Percentiles rank a stretch among this genome's conserved stretches.
phyloP scores from a whole-genome alignment of 495 filamentous ascomycete species.

The Ramalina intermedia region DNA sequence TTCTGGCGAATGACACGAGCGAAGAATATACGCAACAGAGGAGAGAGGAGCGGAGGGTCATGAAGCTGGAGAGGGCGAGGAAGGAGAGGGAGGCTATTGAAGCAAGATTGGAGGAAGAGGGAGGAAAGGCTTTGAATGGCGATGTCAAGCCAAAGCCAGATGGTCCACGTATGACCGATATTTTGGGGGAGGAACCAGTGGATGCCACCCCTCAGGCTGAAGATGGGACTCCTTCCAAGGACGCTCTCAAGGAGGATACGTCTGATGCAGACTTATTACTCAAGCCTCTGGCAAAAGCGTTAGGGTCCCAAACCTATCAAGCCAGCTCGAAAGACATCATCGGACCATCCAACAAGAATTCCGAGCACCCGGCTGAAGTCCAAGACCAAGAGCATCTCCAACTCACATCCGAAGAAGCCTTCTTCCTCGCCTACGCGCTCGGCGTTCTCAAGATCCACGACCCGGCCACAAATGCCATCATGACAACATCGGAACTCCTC shows the following conservation, averaged over 20 bases:
- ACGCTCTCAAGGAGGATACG: too few species aligned
- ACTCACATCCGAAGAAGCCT: constrained; percentile 75
- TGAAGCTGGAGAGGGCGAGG: constrained; percentile 83
- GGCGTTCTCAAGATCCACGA: constrained; percentile 59
- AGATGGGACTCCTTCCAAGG: too few species aligned
- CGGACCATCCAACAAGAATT: not conserved
- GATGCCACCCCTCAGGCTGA: too few species aligned
- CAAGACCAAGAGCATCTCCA: constrained; percentile 83
- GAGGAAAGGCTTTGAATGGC: not conserved
- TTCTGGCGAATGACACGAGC: constrained; percentile 46
- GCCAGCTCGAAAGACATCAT: not conserved
- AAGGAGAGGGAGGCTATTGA: constrained; percentile 69
- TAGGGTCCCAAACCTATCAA: not conserved
- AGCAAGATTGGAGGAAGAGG: constrained; percentile 47
- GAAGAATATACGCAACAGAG: constrained; percentile 67
- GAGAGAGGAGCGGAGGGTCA: constrained; percentile 62
- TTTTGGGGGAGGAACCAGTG: too few species aligned
- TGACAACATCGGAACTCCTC: constrained; percentile 36
- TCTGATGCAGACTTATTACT: not conserved
- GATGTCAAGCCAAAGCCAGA: not conserved
- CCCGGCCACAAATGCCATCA: constrained; percentile 27
- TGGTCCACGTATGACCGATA: too few species aligned
- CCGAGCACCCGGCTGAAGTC: constrained; percentile 18
- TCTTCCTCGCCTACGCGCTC: constrained; percentile 76
- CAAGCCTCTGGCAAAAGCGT: not conserved